Percentiles rank a stretch among this genome's conserved stretches.
Evolutionary conservation across 805 yeast genomes (phyloP).

Genomic region (Hyphopichia homilentoma): DNA sequence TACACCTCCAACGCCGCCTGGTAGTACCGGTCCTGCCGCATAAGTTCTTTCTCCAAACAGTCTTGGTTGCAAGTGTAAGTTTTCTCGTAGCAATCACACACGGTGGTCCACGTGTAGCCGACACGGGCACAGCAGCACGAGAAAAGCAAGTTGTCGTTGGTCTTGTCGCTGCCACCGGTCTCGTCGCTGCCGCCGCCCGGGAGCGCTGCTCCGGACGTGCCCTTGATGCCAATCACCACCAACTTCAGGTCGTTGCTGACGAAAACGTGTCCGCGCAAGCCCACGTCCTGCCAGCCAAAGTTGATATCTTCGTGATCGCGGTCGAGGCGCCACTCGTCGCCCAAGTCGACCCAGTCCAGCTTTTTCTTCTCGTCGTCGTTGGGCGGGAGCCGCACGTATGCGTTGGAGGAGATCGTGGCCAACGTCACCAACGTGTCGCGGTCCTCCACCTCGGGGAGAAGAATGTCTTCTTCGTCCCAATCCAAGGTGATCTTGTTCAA

Average conservation of each 20-base stretch:
- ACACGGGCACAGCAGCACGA: slow-evolving; percentile 96
- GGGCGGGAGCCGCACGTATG: slow-evolving; percentile 74
- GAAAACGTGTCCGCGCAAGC: slow-evolving; percentile 89
- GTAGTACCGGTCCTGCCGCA: slow-evolving; percentile 76
- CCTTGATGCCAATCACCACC: slow-evolving; percentile 81
- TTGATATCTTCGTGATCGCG: slow-evolving; percentile 48
- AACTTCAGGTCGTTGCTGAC: slow-evolving; percentile 51
- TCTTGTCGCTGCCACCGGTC: slow-evolving; percentile 76
- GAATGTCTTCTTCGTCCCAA: slow-evolving; percentile 54
- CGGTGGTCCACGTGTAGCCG: slow-evolving; percentile 88
- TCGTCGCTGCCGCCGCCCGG: slow-evolving; percentile 52
- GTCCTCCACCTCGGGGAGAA: slow-evolving; percentile 75
- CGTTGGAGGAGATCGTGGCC: slow-evolving; percentile 86
- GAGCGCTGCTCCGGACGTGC: slow-evolving; percentile 79
- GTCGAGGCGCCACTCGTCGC: slow-evolving; percentile 50
- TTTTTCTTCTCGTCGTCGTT: slow-evolving; percentile 42
- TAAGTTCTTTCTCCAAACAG: slow-evolving; percentile 76
- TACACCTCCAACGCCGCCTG: slow-evolving; percentile 75
- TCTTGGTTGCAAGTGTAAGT: slow-evolving; percentile 85
- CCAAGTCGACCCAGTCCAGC: slow-evolving; percentile 86
- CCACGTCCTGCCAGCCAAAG: slow-evolving; percentile 85
- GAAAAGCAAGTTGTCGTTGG: slow-evolving; percentile 83
- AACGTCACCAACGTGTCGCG: slow-evolving; percentile 66
- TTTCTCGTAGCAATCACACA: slow-evolving; percentile 85
- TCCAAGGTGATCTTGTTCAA: slow-evolving; percentile 46